Percentiles rank a stretch among this genome's conserved stretches.
phyloP scores from a whole-genome alignment of 495 filamentous ascomycete genomes.

The Tirmania nivea region DNA sequence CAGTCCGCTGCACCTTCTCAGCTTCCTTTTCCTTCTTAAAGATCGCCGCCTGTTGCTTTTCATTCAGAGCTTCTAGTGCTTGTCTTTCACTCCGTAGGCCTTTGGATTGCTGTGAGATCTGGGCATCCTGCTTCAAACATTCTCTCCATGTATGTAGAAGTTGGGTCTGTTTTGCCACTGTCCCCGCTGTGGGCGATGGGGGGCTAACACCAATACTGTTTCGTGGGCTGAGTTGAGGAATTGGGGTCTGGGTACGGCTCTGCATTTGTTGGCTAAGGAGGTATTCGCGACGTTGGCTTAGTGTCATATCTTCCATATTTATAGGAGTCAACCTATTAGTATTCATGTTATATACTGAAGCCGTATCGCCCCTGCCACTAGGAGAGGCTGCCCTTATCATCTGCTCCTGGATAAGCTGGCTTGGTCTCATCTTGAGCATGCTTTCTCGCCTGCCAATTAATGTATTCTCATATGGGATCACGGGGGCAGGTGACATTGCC shows the following conservation, averaged over 20 bases:
- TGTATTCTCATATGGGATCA: slow-evolving; percentile 18
- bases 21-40: slow-evolving; percentile 25
- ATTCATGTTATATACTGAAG: not conserved
- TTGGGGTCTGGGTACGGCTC: too few relatives aligned
- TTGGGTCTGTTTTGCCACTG: slow-evolving; percentile 4
- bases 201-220: not conserved
- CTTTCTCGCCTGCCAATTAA: slow-evolving; percentile 41
- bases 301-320: not conserved
- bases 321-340: not conserved
- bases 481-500: slow-evolving; percentile 10
- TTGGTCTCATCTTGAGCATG: slow-evolving; percentile 32
- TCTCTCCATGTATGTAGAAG: slow-evolving; percentile 57
- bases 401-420: slow-evolving; percentile 3
- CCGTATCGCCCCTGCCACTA: slow-evolving; percentile 3
- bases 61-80: slow-evolving; percentile 23
- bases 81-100: slow-evolving; percentile 24
- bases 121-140: slow-evolving; percentile 42
- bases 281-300: not conserved
- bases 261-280: too few relatives aligned
- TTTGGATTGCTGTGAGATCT: slow-evolving; percentile 22
- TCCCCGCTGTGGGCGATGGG: not conserved
- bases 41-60: slow-evolving; percentile 5
- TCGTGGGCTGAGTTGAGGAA: not conserved
- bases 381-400: slow-evolving; percentile 2
- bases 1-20: slow-evolving; percentile 16